Conservation (phyloP, 2,329 filamentous ascomycete species). For the Diaporthe sp. region DNA sequence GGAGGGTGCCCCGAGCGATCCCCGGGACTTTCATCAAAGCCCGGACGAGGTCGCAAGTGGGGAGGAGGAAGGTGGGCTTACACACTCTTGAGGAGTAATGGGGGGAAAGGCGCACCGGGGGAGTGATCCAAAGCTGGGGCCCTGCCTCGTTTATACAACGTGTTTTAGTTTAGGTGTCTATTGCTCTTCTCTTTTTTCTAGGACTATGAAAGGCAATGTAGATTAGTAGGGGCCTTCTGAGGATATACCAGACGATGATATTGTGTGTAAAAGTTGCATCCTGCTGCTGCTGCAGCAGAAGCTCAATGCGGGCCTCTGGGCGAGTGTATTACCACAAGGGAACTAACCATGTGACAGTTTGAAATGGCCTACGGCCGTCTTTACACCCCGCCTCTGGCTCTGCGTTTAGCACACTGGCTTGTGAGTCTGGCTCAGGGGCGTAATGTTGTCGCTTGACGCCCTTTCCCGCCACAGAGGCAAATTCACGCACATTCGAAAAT, state of each 20-base stretch:
- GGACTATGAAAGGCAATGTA: conserved; percentile 17
- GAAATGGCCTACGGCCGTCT: background rate
- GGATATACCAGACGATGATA: conserved; percentile 21
- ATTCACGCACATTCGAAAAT: too few relatives aligned
- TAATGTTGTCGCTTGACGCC: too few relatives aligned
- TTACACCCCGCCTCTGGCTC: background rate
- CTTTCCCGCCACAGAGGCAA: too few relatives aligned
- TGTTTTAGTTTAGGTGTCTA: conserved; percentile 9
- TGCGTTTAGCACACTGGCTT: background rate
- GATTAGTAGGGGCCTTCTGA: conserved; percentile 1
- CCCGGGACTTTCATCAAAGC: background rate
- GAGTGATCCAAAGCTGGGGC: background rate
- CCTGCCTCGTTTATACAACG: background rate
- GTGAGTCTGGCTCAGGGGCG: too few relatives aligned
- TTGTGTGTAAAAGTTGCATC: conserved; percentile 1
- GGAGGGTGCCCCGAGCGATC: background rate
- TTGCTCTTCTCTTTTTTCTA: background rate
- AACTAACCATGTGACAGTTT: background rate
- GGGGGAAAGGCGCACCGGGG: background rate
- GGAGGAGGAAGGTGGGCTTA: background rate
- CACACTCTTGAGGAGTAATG: background rate
- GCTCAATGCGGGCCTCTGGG: background rate
- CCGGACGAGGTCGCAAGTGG: background rate
- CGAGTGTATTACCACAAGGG: background rate
- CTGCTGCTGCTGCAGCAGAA: background rate